These are phyloP conservation scores for Penicillium verrucosum DNA, from an alignment of 2,329 filamentous ascomycete genomes.

Conservation along the genomic window DNA sequence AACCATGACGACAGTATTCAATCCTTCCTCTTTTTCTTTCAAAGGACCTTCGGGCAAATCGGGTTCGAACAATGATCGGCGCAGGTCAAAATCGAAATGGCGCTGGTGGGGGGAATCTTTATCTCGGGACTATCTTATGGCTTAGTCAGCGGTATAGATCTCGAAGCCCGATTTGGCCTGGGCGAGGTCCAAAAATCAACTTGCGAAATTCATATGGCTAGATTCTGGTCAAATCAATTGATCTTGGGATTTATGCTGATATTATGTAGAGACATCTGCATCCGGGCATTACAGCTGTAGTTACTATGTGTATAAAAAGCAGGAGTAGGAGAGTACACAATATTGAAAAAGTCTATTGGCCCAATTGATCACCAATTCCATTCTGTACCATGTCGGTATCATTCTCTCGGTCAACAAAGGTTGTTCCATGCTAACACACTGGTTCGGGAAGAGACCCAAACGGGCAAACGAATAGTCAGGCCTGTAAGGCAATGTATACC, in stretches of 20 bases:
- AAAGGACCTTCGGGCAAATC: neutral
- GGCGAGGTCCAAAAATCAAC: neutral
- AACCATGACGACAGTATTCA: constrained; percentile 61
- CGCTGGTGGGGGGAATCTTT: constrained; percentile 1
- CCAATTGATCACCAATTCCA: neutral
- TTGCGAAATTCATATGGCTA: neutral
- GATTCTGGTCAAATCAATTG: neutral
- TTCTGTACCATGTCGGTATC: no score
- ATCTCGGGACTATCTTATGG: neutral
- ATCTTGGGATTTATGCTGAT: neutral
- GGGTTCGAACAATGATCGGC: neutral
- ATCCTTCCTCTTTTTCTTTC: neutral
- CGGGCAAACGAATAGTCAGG: neutral
- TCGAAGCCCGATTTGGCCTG: neutral
- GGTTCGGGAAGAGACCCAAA: neutral
- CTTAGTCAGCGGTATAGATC: neutral
- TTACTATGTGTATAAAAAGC: neutral
- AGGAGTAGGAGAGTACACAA: neutral
- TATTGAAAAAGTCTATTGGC: neutral
- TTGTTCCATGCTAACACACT: neutral
- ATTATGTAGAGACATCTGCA: neutral
- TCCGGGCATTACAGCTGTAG: neutral
- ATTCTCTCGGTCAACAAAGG: neutral
- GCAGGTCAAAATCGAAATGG: neutral
- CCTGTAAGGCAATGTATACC: neutral